A percentile compares a stretch with the other conserved stretches of the same genome.
These are phyloP conservation scores for Hysterium pulicare DNA, from an alignment of 2,329 filamentous ascomycete genomes.

Conservation along the genomic window DNA sequence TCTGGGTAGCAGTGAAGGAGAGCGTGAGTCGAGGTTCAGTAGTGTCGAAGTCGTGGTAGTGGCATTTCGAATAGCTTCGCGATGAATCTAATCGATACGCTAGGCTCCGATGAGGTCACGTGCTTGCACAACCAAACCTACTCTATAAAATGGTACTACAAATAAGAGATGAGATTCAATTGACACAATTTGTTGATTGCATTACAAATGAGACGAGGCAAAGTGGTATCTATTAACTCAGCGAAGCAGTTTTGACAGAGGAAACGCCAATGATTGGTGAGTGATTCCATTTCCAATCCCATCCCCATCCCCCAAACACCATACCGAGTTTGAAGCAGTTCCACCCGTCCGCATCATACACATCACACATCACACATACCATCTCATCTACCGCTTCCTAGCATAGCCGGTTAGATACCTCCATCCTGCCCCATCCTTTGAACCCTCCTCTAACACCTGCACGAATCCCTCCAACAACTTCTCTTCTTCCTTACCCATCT, in stretches of 20 bases:
- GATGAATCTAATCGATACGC: too few relatives aligned
- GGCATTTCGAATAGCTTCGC: not conserved
- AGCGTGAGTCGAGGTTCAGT: not conserved
- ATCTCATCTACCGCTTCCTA: constrained; percentile 23
- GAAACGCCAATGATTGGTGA: not conserved
- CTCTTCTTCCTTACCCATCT: constrained; percentile 67
- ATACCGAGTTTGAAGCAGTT: too few relatives aligned
- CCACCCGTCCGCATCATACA: too few relatives aligned
- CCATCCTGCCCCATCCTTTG: constrained; percentile 57
- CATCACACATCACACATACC: constrained; percentile 4
- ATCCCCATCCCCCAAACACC: not conserved
- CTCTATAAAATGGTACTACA: too few relatives aligned
- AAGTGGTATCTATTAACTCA: constrained; percentile 5
- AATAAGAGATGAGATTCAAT: not conserved
- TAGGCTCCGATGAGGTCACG: too few relatives aligned
- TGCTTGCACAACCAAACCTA: too few relatives aligned
- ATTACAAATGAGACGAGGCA: constrained; percentile 3
- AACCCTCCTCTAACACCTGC: constrained; percentile 58
- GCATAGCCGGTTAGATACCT: constrained; percentile 55
- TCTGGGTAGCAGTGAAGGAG: constrained; percentile 1
- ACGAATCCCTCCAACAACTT: constrained; percentile 55
- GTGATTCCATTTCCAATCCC: not conserved
- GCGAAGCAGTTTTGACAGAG: not conserved
- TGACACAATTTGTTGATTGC: not conserved
- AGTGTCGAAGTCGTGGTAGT: not conserved